A percentile compares a stretch with the other conserved stretches of the same genome.
Evolutionary conservation across 805 yeast genomes (phyloP).

Genomic region (Ogataea corticis): DNA sequence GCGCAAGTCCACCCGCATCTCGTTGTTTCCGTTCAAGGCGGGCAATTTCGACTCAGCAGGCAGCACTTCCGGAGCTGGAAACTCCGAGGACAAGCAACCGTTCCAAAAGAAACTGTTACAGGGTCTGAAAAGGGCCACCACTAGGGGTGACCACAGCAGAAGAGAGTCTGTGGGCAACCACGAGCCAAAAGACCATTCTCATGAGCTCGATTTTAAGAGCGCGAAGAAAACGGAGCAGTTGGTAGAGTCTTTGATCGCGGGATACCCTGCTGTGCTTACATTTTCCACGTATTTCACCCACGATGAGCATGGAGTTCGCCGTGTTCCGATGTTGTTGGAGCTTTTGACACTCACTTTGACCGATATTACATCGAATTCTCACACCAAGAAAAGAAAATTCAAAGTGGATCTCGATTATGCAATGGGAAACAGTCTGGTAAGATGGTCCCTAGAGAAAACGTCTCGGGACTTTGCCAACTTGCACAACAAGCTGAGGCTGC

Average conservation of each 20-base stretch:
- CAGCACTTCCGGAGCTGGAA: neutral
- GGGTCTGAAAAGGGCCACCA: slow-evolving; percentile 20
- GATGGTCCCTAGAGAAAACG: slow-evolving; percentile 77
- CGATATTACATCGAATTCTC: slow-evolving; percentile 44
- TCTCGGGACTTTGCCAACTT: slow-evolving; percentile 70
- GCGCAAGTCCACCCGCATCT: slow-evolving; percentile 12
- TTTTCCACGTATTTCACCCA: slow-evolving; percentile 72
- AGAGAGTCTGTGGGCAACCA: slow-evolving; percentile 10
- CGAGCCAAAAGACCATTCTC: slow-evolving; percentile 17
- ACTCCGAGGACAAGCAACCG: slow-evolving; percentile 17
- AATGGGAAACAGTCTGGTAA: slow-evolving; percentile 70
- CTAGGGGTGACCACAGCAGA: slow-evolving; percentile 14
- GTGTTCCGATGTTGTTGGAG: slow-evolving; percentile 81
- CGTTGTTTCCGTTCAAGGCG: slow-evolving; percentile 20
- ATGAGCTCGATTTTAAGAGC: slow-evolving; percentile 27
- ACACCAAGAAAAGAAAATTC: slow-evolving; percentile 47
- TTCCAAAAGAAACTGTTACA: slow-evolving; percentile 22
- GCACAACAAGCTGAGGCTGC: slow-evolving; percentile 66
- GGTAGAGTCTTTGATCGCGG: slow-evolving; percentile 57
- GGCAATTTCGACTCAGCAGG: neutral
- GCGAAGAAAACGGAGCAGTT: slow-evolving; percentile 32
- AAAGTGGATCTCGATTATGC: slow-evolving; percentile 88
- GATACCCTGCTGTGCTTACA: slow-evolving; percentile 72
- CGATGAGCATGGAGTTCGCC: slow-evolving; percentile 72
- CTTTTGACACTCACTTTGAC: slow-evolving; percentile 67